Base-by-base conservation (phyloP, 208 protist genomes). In the Trypanosoma avium region DNA sequence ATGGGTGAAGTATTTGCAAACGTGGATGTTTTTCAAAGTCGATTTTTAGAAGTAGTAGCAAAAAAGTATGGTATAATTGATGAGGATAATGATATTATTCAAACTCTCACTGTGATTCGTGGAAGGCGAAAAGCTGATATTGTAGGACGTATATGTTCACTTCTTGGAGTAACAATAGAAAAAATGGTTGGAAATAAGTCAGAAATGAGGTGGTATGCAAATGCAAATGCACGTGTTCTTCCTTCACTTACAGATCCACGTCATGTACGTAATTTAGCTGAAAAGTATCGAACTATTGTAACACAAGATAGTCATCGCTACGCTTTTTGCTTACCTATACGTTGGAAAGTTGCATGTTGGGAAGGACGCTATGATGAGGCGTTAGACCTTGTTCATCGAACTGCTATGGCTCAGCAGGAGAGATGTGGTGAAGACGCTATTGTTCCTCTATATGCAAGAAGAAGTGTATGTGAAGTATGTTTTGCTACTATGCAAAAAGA, bases 1-100 rank as follows among this genome's bases (percentile, higher is more conserved):
- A 70, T 93, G 15, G 82, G 60, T 48, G 59, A 67, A 29, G 82
- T 63, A 21, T 91, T 93, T 60, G 66, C 69, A 1, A 59, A 71
- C 1, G 29, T 57, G 4, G 52, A 78, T 43, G 22, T 52, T 5
- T 93, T 88, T 42, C 81, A 75, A 35, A 47, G 55, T 21, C 45
- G 62, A 6, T 85, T 91, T 55, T 67, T 90, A 4, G 76, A 88
- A 27, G 43, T 80, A 8, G 61, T 93, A 21, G 73, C 79, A 0
- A 71, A 76, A 21, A 93, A 93, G 58, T 93, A 86, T 69, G 87
- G 87, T 56, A 78, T 93, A 46, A 78, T 87, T 2, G 69, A 84
- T 8, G 75, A 81, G 32, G 87, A 93, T 67, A 61, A 78, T 19
- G 79, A 86, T 40, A 52, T 88, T 38, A 82, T 90, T 17, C 26